Evolutionary conservation across 2,329 filamentous ascomycete genomes (phyloP).

Genomic region (Trichoderma oligosporum): DNA sequence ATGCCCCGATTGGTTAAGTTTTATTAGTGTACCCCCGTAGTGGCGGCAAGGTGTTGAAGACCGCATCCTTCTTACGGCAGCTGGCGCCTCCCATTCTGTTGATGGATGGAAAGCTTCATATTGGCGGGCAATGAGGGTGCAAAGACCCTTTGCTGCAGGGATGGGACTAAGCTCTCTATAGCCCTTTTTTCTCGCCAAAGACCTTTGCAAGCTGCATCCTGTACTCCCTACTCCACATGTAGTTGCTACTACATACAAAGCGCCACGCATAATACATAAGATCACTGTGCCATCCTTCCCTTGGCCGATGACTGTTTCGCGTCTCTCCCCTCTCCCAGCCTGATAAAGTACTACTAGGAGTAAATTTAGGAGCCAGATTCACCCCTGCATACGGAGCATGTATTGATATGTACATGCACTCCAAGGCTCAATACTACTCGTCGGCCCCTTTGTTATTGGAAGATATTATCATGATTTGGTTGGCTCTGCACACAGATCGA

Average conservation of each 20-base stretch:
- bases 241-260: too few relatives aligned
- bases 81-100: too few relatives aligned
- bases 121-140: too few relatives aligned
- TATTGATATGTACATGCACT: not conserved
- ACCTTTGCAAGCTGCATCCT: not conserved
- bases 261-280: conserved; percentile 9
- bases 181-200: not conserved
- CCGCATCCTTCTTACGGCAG: too few relatives aligned
- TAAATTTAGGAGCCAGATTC: not conserved
- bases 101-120: too few relatives aligned
- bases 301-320: conserved; percentile 2
- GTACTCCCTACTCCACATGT: too few relatives aligned
- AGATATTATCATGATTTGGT: not conserved
- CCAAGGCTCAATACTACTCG: not conserved
- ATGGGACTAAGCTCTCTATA: not conserved
- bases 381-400: conserved; percentile 13
- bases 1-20: too few relatives aligned
- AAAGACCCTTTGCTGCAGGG: not conserved
- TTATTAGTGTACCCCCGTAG: too few relatives aligned
- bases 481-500: conserved; percentile 1
- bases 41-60: too few relatives aligned
- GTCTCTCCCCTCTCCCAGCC: too few relatives aligned
- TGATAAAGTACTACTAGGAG: too few relatives aligned
- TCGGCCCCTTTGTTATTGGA: not conserved
- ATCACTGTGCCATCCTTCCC: not conserved